A percentile compares a stretch with the other conserved stretches of the same genome.
These are phyloP conservation scores for Globisporangium iwayamae DNA, from an alignment of 352 stramenopile genomes.

Conservation along the genomic window DNA sequence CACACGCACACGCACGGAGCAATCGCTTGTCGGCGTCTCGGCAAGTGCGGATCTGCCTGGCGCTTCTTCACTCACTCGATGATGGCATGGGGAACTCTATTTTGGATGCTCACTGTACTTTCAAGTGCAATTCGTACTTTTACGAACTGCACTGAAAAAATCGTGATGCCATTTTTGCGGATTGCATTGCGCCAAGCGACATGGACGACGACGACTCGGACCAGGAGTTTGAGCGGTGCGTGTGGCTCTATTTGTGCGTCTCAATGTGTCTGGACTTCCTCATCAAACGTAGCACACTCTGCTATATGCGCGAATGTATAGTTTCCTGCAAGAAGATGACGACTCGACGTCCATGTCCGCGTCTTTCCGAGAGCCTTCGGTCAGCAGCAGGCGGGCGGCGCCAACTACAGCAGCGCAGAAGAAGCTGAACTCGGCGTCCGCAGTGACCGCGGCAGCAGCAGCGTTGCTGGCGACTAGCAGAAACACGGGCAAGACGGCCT, in stretches of 20 bases:
- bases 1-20: background rate
- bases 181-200: constrained; percentile 6
- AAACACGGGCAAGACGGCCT: constrained; percentile 18
- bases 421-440: constrained; percentile 24
- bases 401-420: background rate
- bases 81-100: background rate
- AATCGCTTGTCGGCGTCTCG: background rate
- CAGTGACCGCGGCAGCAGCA: constrained; percentile 46
- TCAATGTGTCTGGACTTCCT: background rate
- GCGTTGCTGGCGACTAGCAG: constrained; percentile 48
- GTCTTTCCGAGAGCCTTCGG: constrained; percentile 13
- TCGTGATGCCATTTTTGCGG: background rate
- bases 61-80: constrained; percentile 1
- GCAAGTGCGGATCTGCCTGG: background rate
- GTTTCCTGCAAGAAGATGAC: constrained; percentile 59
- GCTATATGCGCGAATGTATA: constrained; percentile 4
- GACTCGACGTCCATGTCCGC: constrained; percentile 45
- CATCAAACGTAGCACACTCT: background rate
- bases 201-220: constrained; percentile 47
- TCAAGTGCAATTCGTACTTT: constrained; percentile 9
- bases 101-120: background rate
- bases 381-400: background rate
- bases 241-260: constrained; percentile 3
- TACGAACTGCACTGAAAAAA: background rate
- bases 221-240: constrained; percentile 60